Percentiles rank a stretch among this genome's conserved stretches.
Evolutionary conservation across 495 filamentous ascomycete genomes (phyloP).

Genomic region (Cetradonia linearis): DNA sequence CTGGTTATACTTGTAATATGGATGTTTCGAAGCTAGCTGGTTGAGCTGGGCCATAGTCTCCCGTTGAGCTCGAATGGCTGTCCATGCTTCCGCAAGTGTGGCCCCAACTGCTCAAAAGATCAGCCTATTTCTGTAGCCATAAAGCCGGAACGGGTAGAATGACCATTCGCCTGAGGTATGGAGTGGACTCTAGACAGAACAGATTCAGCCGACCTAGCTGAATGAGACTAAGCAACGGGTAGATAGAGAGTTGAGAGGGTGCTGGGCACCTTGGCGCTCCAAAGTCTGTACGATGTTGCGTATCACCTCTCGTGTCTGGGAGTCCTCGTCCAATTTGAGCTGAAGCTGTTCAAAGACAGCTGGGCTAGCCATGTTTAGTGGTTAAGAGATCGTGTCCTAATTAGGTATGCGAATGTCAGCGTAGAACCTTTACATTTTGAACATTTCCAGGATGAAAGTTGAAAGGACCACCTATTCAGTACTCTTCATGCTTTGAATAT

Average conservation of each 20-base stretch:
- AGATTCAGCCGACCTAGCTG: constrained; percentile 59
- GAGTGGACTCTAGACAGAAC: constrained; percentile 83
- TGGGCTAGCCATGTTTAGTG: constrained; percentile 53
- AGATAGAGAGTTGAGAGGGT: neutral
- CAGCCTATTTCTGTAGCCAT: neutral
- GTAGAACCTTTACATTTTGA: neutral
- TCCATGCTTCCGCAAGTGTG: constrained; percentile 42
- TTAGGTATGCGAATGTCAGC: neutral
- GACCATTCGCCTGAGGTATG: constrained; percentile 67
- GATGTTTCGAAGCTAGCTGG: constrained; percentile 63
- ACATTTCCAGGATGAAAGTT: neutral
- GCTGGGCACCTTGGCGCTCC: constrained; percentile 51
- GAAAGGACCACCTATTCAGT: neutral
- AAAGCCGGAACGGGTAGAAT: constrained; percentile 25
- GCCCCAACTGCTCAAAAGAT: constrained; percentile 25
- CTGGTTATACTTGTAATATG: constrained; percentile 92
- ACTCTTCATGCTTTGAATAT: neutral
- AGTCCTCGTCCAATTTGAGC: constrained; percentile 80
- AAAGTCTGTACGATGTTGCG: constrained; percentile 69
- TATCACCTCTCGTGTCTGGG: constrained; percentile 66
- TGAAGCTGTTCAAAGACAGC: constrained; percentile 83
- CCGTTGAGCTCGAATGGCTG: constrained; percentile 47
- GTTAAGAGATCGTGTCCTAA: neutral
- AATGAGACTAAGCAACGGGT: constrained; percentile 6
- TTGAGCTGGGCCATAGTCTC: constrained; percentile 50